phyloP scores from a whole-genome alignment of 345 rosid genomes.

The Triadica sebifera region DNA sequence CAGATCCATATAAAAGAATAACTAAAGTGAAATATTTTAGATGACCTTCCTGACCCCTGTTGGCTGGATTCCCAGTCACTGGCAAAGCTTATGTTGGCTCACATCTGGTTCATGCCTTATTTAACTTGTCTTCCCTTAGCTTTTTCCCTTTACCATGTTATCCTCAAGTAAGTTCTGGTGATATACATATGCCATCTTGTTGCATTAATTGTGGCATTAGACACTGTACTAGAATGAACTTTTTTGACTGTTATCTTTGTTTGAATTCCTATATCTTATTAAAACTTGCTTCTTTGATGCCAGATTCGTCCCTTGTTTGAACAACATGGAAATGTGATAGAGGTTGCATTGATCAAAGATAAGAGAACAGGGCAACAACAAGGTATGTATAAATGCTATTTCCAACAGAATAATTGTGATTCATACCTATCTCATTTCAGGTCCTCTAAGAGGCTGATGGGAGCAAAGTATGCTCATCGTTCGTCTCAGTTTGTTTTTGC shows the following conservation, averaged over 20 bases:
- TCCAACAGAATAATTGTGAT: slow-evolving; percentile 39
- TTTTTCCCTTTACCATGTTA: not conserved
- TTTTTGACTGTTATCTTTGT: not conserved
- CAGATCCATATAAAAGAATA: not conserved
- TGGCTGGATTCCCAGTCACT: not conserved
- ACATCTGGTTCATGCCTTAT: not conserved
- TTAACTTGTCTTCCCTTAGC: not conserved
- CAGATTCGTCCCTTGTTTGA: slow-evolving; percentile 90
- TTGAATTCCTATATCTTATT: slow-evolving; percentile 5
- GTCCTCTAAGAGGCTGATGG: slow-evolving; percentile 90
- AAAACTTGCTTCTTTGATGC: slow-evolving; percentile 22
- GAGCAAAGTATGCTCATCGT: slow-evolving; percentile 81
- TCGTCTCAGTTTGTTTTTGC: slow-evolving; percentile 69
- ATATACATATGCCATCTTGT: not conserved
- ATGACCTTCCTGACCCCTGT: not conserved
- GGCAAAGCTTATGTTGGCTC: not conserved
- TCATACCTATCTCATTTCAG: slow-evolving; percentile 61
- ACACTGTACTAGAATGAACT: not conserved
- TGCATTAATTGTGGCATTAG: not conserved
- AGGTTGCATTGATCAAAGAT: slow-evolving; percentile 94
- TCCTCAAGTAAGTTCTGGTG: not conserved
- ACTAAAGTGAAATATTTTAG: not conserved
- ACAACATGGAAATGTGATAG: slow-evolving; percentile 80
- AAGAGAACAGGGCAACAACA: slow-evolving; percentile 96
- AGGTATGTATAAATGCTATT: slow-evolving; percentile 58